Evolutionary conservation across 306 rosid genomes (phyloP).

Genomic region (Citrullus amarus): DNA sequence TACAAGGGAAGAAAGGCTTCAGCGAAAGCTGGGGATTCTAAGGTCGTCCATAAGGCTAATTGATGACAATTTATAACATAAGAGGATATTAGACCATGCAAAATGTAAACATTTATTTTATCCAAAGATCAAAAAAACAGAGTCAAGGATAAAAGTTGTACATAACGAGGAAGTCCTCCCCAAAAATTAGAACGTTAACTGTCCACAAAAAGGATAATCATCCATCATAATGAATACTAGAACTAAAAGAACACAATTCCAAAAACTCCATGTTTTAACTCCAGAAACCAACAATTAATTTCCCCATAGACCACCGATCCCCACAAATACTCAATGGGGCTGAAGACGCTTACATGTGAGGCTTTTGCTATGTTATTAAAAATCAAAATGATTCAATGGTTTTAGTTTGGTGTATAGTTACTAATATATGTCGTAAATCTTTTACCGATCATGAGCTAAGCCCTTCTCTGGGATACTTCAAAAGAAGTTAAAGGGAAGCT

Average conservation of each 20-base stretch:
- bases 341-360: background rate
- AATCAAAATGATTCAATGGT: too few relatives aligned
- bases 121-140: background rate
- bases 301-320: background rate
- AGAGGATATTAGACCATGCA: background rate
- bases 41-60: too few relatives aligned
- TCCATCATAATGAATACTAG: background rate
- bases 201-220: too few relatives aligned
- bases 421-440: too few relatives aligned
- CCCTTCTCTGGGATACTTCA: background rate
- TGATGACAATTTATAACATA: background rate
- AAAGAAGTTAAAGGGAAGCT: background rate
- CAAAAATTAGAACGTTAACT: background rate
- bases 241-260: background rate
- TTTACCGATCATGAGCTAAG: background rate
- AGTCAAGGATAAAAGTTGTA: background rate
- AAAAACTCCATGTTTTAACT: background rate
- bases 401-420: too few relatives aligned
- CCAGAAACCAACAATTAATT: background rate
- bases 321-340: background rate
- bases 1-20: too few relatives aligned
- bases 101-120: background rate
- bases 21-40: too few relatives aligned
- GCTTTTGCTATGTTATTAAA: background rate
- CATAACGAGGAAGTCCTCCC: background rate